Evolutionary conservation across 345 rosid genomes (phyloP).

Genomic region (Salix koriyanagi): DNA sequence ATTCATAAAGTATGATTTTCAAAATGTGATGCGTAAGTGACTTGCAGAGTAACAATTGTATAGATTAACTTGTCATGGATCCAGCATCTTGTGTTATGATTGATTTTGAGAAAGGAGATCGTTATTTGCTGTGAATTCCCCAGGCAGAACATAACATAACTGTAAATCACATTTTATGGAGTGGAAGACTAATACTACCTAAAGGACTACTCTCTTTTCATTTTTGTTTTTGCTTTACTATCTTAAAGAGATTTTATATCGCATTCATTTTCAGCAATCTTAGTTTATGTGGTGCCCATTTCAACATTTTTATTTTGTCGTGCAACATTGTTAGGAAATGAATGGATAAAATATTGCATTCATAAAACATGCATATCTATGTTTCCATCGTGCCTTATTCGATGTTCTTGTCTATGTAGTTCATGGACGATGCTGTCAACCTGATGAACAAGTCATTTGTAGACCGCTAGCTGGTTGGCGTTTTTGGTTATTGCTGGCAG

Average conservation of each 20-base stretch:
- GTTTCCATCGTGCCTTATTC: background rate
- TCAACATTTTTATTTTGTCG: background rate
- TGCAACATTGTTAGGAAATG: background rate
- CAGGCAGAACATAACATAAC: background rate
- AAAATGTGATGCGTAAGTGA: too few species aligned
- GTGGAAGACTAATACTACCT: background rate
- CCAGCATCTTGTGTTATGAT: background rate
- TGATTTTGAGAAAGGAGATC: background rate
- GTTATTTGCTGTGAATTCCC: background rate
- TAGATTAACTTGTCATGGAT: too few species aligned
- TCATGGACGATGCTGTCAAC: conserved; percentile 79
- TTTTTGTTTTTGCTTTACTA: background rate
- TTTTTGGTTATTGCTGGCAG: conserved; percentile 4
- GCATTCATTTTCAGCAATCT: background rate
- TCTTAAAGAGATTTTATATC: background rate
- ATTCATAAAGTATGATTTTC: too few species aligned
- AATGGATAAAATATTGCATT: background rate
- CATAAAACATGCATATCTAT: background rate
- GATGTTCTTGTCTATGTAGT: conserved; percentile 45
- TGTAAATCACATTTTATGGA: background rate
- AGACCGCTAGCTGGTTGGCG: conserved; percentile 44
- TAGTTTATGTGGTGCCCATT: background rate
- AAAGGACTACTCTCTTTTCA: background rate
- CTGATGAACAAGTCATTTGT: conserved; percentile 86
- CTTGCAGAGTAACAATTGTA: too few species aligned